Conservation (phyloP, 345 rosid genomes). For the Eutrema heterophyllum region DNA sequence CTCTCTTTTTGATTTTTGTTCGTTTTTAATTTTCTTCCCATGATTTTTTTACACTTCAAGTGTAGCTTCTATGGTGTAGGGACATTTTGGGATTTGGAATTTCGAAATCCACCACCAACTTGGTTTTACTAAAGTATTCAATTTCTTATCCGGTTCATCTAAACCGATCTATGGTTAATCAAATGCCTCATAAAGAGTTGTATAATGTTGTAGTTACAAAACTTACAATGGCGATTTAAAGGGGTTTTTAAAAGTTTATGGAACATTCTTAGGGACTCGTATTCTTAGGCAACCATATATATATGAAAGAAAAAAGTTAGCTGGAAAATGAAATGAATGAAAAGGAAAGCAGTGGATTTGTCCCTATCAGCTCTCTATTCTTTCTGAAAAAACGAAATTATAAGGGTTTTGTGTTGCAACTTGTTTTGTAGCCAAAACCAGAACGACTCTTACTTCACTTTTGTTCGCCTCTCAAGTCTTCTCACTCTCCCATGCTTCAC, state of each 20-base stretch:
- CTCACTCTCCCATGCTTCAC: conserved; percentile 16
- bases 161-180: conserved; percentile 18
- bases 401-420: conserved; percentile 19
- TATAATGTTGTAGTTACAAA: background rate
- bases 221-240: background rate
- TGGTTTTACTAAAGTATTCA: background rate
- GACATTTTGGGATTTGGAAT: conserved; percentile 31
- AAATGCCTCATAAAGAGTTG: background rate
- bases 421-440: conserved; percentile 29
- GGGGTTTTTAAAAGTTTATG: background rate
- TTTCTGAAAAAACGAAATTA: conserved; percentile 20
- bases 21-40: background rate
- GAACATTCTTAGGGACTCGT: background rate
- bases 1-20: background rate
- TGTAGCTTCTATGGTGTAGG: conserved; percentile 28
- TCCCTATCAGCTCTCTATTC: conserved; percentile 20
- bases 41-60: conserved; percentile 17
- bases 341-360: conserved; percentile 31
- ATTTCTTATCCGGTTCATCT: background rate
- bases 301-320: background rate
- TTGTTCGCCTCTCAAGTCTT: conserved; percentile 29
- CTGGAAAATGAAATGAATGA: conserved; percentile 24
- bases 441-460: conserved; percentile 18
- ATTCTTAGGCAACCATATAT: background rate
- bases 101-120: background rate